Evolutionary conservation across 2,329 filamentous ascomycete genomes (phyloP), one percentile per base, ranked within the genome.

Genomic region (Thielaviopsis populi): DNA sequence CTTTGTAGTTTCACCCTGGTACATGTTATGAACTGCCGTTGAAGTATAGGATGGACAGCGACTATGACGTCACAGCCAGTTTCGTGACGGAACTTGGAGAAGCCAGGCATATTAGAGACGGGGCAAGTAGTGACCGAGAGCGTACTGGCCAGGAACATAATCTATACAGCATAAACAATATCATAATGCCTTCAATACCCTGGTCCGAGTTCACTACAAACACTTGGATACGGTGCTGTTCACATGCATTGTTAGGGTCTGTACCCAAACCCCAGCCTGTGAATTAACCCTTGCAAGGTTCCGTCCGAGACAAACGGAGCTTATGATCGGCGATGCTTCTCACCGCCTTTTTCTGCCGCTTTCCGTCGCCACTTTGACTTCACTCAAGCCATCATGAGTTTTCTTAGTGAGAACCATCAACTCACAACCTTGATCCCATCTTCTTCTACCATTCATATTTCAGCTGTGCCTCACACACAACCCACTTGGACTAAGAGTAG

Each of bases 331-430:
- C 24, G 17, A 56, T 37, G 2, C 7, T 8, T 1, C 13, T 63
- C 61, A 63, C 61, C 61, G 46, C 61, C 50, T 56, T 63, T 63
- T 63, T 63, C 61, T 63, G 46, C 59, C 59, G 42, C 42, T 19
- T 24, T 6, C 30, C 17, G 40, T 42, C 22, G 37, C 58, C 58
- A 27, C 59, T 61, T 50, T 13, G n/a, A 37, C 27, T 8, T 27
- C 59, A 50, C 10, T 37, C 24, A 48, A 61, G 24, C 22, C 17
- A 48, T 48, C 17, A 22, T 37, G 41, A 42, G 40, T 19, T 27
- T 43, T 48, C 17, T 1, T 33, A 33, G 10, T 7, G 4, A 10
- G 19, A 10, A 30, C 7, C 40, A 33, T 59, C 22, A 33, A 56
- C 53, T 56, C 53, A 56, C 53, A 30, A 56, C 53, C 24, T n/a